Evolutionary conservation across 805 yeast species (phyloP), one percentile per base, ranked within the genome.

Genomic region (Barnettozyma sp.): DNA sequence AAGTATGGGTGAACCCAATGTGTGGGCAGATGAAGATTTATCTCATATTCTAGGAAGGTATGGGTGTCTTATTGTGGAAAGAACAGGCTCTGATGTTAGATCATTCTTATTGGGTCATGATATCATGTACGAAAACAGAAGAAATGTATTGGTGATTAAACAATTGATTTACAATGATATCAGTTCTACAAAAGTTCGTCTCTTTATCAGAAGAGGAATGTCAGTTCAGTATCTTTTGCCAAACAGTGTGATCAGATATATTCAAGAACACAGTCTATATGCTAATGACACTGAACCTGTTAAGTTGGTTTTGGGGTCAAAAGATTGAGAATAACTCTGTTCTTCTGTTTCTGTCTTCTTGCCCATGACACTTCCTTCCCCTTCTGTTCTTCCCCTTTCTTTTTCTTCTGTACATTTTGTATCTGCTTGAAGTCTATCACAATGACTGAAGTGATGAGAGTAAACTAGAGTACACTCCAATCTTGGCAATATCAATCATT

Each of bases 1-100:
- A 59, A 80, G 94, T 29, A 92, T 92, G 97, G 98, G 98, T n/a
- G 98, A 92, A 60, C 97, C 98, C 16, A 92, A 90, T 52, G 98
- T 92, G 25, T 92, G 98, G 98, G 95, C 95, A 2, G 97, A 90
- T 57, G 81, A 73, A 39, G 98, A 92, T 60, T 68, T 92, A 50
- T 94, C 87, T 52, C 98, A 92, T 57, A 92, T 92, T 31, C 68
- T 92, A 47, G 98, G 98, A 19, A 80, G 83, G 43, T 92, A 92
- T 59, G 98, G 98, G 3, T 92, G 98, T 63, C 65, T 92, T 43
- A 92, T 92, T 33, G 96, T 92, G 16, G 98, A 92, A 65, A 71
- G 98, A 49, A 90, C 98, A 0, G 98, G 98, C 6, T 71, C 92
- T 8, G 98, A 92, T 61, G 98, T 92, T 35, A 73, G 98, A 52